Base-by-base conservation (phyloP, 768 basidiomycete species). In the Saitozyma sp. region DNA sequence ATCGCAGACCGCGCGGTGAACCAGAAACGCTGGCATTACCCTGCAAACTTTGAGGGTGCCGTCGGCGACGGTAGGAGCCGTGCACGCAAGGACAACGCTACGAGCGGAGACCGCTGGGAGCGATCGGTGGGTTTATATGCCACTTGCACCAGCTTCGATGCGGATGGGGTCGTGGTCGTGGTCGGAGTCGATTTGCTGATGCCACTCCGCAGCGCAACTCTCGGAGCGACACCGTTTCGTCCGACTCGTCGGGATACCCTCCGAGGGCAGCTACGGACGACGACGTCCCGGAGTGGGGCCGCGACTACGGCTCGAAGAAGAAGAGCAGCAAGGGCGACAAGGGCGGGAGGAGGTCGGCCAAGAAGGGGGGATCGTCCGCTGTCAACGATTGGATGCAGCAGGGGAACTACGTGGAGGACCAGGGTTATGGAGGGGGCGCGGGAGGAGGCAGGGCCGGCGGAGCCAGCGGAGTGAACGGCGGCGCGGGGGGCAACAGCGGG, bases 11-110 rank as follows among this genome's bases (percentile, higher is more conserved):
- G 63, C 58, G 78, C 80, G 6, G 74, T 77, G 8, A 80, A 80
- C 43, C 78, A 79, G 62, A 54, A 64, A 16, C 67, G 77, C 49
- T 78, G 78, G 74, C 78, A 79, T 59, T 80, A 79, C 59, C 80
- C 80, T 37, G 77, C 76, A 61, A 80, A 80, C 67, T 79, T 79
- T 57, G 78, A 78, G 54, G 80, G 80, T 41, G 63, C 76, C 5
- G 73, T 66, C n/a, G 68, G 58, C 8, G 74, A 68, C 19, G 71
- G 62, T 9, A 54, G 66, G 43, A 54, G 63, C 14, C 40, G 62
- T 8, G 45, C 45, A 13, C 14, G 61, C 16, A 65, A 68, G n/a
- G 64, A 58, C 11, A 59, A 62, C 37, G 52, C 43, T 6, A 29
- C 54, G 19, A 58, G 39, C n/a, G 68, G 71, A 13, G 73, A 75